phyloP scores from a whole-genome alignment of 352 stramenopile genomes.

The Pythium angustatum region DNA sequence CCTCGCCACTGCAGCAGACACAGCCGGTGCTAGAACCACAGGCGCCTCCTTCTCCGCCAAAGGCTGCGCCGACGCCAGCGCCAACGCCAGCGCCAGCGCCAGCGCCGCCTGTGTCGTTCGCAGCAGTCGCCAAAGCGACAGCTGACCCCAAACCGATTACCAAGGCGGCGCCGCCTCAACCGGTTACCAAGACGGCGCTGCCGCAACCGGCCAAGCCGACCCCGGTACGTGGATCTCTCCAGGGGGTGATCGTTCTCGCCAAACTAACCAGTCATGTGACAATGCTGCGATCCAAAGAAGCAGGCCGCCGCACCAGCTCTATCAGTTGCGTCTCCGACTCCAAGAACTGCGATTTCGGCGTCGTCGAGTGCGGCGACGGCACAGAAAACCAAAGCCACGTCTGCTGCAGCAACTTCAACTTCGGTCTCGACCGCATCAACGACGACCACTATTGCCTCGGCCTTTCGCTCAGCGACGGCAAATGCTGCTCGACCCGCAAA shows the following conservation, averaged over 20 bases:
- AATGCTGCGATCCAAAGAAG: too few species aligned
- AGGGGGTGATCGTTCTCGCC: too few species aligned
- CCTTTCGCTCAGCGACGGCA: conserved; percentile 3
- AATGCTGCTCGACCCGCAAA: not conserved
- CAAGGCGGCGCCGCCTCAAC: not conserved
- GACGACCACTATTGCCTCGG: conserved; percentile 5
- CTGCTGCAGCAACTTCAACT: not conserved
- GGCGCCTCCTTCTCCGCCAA: not conserved
- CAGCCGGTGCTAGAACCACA: not conserved
- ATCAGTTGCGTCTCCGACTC: too few species aligned
- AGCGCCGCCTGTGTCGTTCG: not conserved
- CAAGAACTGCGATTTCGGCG: too few species aligned
- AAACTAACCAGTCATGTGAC: too few species aligned
- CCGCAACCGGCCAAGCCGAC: not conserved
- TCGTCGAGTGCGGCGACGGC: not conserved
- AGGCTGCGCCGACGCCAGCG: not conserved
- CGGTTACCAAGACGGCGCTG: not conserved
- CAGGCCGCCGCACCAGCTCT: not conserved
- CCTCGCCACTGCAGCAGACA: not conserved
- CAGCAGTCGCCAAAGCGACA: conserved; percentile 12
- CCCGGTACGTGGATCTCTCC: not conserved
- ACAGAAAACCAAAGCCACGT: not conserved
- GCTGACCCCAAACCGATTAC: not conserved
- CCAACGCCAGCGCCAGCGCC: conserved; percentile 5
- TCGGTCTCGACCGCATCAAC: not conserved